Evolutionary conservation across 2,329 filamentous ascomycete species (phyloP).

Genomic region (Diaporthe sp.): DNA sequence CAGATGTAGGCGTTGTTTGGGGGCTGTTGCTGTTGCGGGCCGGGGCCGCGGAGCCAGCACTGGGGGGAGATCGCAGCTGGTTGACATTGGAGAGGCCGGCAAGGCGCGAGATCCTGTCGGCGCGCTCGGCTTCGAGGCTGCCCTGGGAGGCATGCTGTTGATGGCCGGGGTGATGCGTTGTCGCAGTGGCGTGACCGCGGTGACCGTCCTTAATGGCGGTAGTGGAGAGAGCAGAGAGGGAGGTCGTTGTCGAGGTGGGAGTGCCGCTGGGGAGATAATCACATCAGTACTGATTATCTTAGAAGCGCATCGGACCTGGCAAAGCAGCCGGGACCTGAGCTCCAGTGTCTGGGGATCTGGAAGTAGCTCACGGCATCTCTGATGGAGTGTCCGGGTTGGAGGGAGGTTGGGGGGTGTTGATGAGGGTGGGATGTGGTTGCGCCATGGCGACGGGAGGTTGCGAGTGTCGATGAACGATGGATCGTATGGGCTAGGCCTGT

Average conservation of each 20-base stretch:
- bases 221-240: conserved; percentile 90
- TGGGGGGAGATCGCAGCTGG: conserved; percentile 73
- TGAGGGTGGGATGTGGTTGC: conserved; percentile 73
- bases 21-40: conserved; percentile 52
- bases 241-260: conserved; percentile 92
- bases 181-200: conserved; percentile 80
- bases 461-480: neutral
- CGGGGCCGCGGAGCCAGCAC: conserved; percentile 50
- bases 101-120: conserved; percentile 94
- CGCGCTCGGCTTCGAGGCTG: conserved; percentile 90
- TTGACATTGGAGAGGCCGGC: conserved; percentile 91
- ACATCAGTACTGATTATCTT: neutral
- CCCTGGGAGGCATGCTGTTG: conserved; percentile 74
- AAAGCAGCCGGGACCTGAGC: neutral
- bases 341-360: neutral
- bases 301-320: neutral
- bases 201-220: conserved; percentile 98
- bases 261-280: conserved; percentile 75
- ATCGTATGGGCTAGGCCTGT: neutral
- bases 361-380: conserved; percentile 82
- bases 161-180: conserved; percentile 69
- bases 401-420: conserved; percentile 86
- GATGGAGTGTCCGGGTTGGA: conserved; percentile 89
- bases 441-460: conserved; percentile 45
- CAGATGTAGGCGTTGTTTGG: conserved; percentile 67